Evolutionary conservation across 257 asterid species (phyloP), one percentile per base, ranked within the genome.

Genomic region (Leptodermis oblonga): DNA sequence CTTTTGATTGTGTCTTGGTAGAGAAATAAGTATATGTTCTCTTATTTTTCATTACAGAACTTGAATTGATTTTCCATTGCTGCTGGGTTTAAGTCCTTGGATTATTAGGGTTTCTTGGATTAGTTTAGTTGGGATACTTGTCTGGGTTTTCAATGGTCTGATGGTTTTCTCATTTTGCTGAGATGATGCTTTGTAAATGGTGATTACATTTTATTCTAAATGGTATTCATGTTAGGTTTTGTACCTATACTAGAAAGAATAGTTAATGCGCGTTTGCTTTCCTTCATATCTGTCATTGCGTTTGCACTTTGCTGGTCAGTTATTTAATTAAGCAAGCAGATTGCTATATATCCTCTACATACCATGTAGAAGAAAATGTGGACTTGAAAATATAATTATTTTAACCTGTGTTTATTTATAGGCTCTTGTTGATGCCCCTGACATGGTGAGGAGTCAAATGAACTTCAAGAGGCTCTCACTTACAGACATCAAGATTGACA

Each of bases 351-450:
- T 41, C 10, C 46, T 5, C 1, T 41, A 41, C 13, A 10, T 10
- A 6, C 13, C 10, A 5, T 41, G 46, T 3, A 20, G 1, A 48
- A 45, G 68, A 17, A 45, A 9, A 23, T 14, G 1, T 18, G 28
- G 10, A 7, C 1, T 49, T 2, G 43, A 36, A 18, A 34, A 3
- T 46, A 14, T 68, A 66, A 0, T 10, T 7, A 55, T 22, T n/a
- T 75, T 12, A 39, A 31, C 33, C 11, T 52, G 13, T 71, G 34
- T 30, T 3, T 1, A 20, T 43, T 41, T 18, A 1, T 75, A 90
- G 99, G 99, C 97, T 60, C 95, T 93, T 5, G 98, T 93, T 7
- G 98, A 93, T 74, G 70, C 99, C 8, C 96, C 96, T 0, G 97
- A 90, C 80, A 93, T 87, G 95, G 95, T 90, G n/a, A 69, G 96